These are phyloP conservation scores for Hericium rajendrae DNA, from an alignment of 768 basidiomycete species.

Conservation along the genomic window DNA sequence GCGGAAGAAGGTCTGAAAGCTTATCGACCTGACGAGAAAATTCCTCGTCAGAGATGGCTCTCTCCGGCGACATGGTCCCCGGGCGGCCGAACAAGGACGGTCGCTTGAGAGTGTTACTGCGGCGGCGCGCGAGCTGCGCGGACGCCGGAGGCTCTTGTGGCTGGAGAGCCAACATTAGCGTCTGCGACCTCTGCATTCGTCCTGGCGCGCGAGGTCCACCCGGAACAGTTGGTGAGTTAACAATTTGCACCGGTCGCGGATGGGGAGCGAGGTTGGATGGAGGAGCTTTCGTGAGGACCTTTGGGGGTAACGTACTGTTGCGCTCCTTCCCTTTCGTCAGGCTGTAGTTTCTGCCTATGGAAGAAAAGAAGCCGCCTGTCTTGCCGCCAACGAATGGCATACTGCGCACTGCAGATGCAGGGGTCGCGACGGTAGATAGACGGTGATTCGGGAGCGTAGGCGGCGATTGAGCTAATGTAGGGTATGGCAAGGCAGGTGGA, in stretches of 20 bases:
- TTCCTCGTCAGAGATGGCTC: slow-evolving; percentile 23
- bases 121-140: slow-evolving; percentile 14
- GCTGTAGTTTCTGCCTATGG: slow-evolving; percentile 65
- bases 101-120: slow-evolving; percentile 15
- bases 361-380: slow-evolving; percentile 61
- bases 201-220: slow-evolving; percentile 62
- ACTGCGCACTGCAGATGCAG: slow-evolving; percentile 21
- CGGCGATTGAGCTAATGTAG: slow-evolving; percentile 44
- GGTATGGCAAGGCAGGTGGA: slow-evolving; percentile 59
- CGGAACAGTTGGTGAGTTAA: slow-evolving; percentile 44
- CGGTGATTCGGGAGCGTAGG: slow-evolving; percentile 22
- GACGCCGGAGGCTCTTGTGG: slow-evolving; percentile 30
- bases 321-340: slow-evolving; percentile 28
- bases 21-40: slow-evolving; percentile 65
- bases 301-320: slow-evolving; percentile 23
- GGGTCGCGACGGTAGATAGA: slow-evolving; percentile 29
- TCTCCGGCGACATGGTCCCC: slow-evolving; percentile 1
- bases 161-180: slow-evolving; percentile 38
- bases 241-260: slow-evolving; percentile 24
- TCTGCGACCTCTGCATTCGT: slow-evolving; percentile 59
- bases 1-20: slow-evolving; percentile 60
- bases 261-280: slow-evolving; percentile 23
- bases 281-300: slow-evolving; percentile 29
- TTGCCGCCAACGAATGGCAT: slow-evolving; percentile 26
- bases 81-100: slow-evolving; percentile 24